Base-by-base conservation (phyloP, 176 grass and related monocot genomes). In the Otatea glauca region DNA sequence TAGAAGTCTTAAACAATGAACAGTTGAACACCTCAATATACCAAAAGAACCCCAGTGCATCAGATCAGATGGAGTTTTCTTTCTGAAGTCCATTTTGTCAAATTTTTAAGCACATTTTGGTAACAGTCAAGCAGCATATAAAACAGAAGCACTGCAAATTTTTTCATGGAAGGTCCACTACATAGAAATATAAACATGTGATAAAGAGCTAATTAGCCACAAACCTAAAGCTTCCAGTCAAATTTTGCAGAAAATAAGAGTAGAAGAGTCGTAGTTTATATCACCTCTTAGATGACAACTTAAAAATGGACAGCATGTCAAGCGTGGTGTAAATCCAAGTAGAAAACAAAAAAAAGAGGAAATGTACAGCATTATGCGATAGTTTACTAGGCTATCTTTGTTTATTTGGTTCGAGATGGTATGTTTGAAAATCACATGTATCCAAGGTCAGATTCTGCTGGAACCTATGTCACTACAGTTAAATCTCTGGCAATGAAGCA, bases 41-140 rank as follows among this genome's bases (percentile, higher is more conserved):
- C 60, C 38, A 58, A 39, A 21, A 68, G 7, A 53, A 17, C 50
- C 32, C 21, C 12, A 78, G 14, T 9, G 34, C 44, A 53, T 24
- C 73, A 78, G 54, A 72, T 53, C 16, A 72, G n/a, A 60, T 2
- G 44, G 8, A 24, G 20, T 29, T 69, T 69, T 70, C 62, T 66
- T 23, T 80, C 6, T 12, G 24, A 38, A 42, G 42, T 81, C 24
- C 20, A 49, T 73, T 72, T 3, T 49, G 29, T 42, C 62, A 4
- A 61, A 25, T 25, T 61, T 61, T 53, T 23, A 62, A 64, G 37
- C 25, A 48, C 2, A 38, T 59, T 27, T 27, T 65, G 18, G n/a
- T 73, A 89, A 21, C 34, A 79, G 38, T 70, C 32, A 63, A 81
- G 48, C 68, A 58, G 3, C n/a, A 76, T 56, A 55, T n/a, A 84